Evolutionary conservation across 2,329 filamentous ascomycete species (phyloP), one percentile per base, ranked within the genome.

Genomic region (Xylariaceae sp.): DNA sequence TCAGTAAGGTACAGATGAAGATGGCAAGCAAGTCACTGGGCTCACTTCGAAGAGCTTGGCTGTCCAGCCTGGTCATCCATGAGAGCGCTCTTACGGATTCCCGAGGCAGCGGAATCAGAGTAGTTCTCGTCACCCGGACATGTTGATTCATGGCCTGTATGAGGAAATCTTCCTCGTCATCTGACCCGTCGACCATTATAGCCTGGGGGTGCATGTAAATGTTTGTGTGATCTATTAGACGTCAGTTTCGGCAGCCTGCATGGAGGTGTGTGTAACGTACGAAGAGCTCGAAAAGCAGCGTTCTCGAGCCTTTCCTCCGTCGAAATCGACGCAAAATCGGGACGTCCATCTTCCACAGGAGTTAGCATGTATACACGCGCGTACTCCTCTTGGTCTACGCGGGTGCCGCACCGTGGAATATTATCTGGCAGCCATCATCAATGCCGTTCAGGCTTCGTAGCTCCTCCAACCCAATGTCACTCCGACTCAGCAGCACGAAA

Each of bases 11-110:
- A 39, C 22, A 42, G 21, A 9, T 24, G 33, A 14, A 17, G 19
- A 36, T 21, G 27, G 14, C 5, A 29, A 33, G n/a, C n/a, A n/a
- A n/a, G n/a, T n/a, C n/a, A n/a, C n/a, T n/a, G n/a, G n/a, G n/a
- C 41, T 39, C 66, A 83, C 80, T 70, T 45, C 65, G 70, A 37
- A 95, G 61, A 19, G 87, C 79, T 13, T 68, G 63, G 39, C 81
- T 75, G 51, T 94, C 86, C 10, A 96, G 67, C 42, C 79, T 77
- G 1, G 83, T 76, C 25, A 94, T 67, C 87, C 89, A 96, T 43
- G 74, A 64, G 22, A 89, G 70, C 23, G 75, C 70, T 34, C 80
- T 74, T 17, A 69, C 68, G 2, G 72, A 67, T 34, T 73, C 67
- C 23, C 66, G 63, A 0, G 89, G 85, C 15, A 96, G 65, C 52